Conservation (phyloP, 2,329 filamentous ascomycete genomes). For the Aureobasidium namibiae region DNA sequence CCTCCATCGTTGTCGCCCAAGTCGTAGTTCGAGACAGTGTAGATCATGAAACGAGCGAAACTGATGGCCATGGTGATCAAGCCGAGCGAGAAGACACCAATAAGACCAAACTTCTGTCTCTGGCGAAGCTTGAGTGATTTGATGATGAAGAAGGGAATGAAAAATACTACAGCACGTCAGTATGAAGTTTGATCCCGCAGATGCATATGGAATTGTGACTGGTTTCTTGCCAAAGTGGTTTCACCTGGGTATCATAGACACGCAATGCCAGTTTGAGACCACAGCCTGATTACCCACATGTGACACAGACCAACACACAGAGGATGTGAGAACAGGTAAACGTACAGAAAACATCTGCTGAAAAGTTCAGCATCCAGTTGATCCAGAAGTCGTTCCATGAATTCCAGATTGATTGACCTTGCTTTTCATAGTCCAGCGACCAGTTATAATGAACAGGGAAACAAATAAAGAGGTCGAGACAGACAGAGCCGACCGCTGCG, state of each 20-base stretch:
- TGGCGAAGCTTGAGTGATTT: slow-evolving; percentile 3
- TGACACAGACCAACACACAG: background rate
- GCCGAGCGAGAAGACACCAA: slow-evolving; percentile 4
- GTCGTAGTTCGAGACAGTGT: background rate
- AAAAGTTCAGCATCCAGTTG: background rate
- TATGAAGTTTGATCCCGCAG: background rate
- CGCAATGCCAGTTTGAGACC: too few species aligned
- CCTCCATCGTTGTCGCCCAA: slow-evolving; percentile 5
- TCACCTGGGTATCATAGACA: too few species aligned
- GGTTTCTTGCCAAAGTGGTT: too few species aligned
- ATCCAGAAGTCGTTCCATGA: background rate
- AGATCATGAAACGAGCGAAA: slow-evolving; percentile 4
- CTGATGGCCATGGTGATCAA: slow-evolving; percentile 9
- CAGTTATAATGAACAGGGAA: background rate
- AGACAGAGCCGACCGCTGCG: background rate
- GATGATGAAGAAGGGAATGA: slow-evolving; percentile 1
- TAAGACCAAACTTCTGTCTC: slow-evolving; percentile 3
- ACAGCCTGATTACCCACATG: background rate
- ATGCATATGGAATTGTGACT: background rate
- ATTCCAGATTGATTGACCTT: slow-evolving; percentile 5
- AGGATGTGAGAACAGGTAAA: background rate
- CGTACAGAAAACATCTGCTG: background rate
- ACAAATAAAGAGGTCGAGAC: background rate
- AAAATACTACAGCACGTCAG: background rate
- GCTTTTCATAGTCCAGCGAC: slow-evolving; percentile 1